Conservation (phyloP, 192 early-diverging fungal species). For the Coemansia sp. region DNA sequence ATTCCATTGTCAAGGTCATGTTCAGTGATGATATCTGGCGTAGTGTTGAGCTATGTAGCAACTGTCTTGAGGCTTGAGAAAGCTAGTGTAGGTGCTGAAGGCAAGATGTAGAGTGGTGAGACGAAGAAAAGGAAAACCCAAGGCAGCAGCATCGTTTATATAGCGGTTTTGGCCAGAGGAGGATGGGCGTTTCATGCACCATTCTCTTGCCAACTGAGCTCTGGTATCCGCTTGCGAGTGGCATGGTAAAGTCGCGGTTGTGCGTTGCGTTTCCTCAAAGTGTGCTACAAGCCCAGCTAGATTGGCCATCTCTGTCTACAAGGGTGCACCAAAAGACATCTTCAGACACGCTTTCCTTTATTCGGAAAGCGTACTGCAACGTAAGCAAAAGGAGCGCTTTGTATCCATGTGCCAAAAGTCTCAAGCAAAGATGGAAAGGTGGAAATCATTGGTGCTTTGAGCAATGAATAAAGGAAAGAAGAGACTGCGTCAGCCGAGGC, state of each 20-base stretch:
- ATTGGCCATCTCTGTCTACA: too few species aligned
- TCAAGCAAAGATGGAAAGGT: neutral
- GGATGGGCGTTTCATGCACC: neutral
- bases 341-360: neutral
- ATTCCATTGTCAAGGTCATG: constrained; percentile 68
- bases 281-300: too few species aligned
- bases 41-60: neutral
- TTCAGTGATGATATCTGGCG: neutral
- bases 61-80: neutral
- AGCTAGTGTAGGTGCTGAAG: neutral
- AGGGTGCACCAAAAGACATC: neutral
- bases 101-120: neutral
- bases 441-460: neutral
- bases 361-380: neutral
- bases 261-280: neutral
- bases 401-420: neutral
- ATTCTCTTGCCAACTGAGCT: neutral
- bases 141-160: neutral
- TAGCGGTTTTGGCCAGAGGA: neutral
- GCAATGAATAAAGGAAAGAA: too few species aligned
- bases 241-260: neutral
- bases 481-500: neutral
- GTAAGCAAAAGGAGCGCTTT: neutral
- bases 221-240: neutral
- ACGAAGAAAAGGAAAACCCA: neutral